A percentile compares a stretch with the other conserved stretches of the same genome.
These are phyloP conservation scores for Boletus insuetus DNA, from an alignment of 768 basidiomycete genomes.

Conservation along the genomic window DNA sequence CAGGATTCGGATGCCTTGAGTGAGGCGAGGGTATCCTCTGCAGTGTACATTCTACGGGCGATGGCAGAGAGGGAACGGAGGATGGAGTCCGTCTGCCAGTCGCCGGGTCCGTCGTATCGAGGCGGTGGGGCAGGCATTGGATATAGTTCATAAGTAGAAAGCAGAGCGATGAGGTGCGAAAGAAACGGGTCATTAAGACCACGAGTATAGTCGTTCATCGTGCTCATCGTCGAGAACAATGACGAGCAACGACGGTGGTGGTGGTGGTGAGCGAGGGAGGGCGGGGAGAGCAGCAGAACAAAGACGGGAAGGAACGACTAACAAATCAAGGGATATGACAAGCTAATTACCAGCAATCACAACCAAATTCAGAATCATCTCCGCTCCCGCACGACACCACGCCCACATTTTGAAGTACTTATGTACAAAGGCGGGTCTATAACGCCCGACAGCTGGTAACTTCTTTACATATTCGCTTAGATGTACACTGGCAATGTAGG, in stretches of 20 bases:
- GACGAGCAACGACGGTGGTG: constrained; percentile 3
- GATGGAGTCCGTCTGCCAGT: constrained; percentile 60
- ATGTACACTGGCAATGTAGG: constrained; percentile 81
- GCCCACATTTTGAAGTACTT: no score
- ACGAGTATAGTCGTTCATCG: constrained; percentile 24
- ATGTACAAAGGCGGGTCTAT: neutral
- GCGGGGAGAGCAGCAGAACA: neutral
- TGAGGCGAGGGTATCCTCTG: constrained; percentile 45
- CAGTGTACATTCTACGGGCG: constrained; percentile 52
- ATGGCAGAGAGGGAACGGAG: constrained; percentile 49
- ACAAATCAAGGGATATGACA: constrained; percentile 1
- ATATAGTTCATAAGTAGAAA: constrained; percentile 59
- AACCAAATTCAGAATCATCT: constrained; percentile 16
- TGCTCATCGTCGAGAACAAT: constrained; percentile 33
- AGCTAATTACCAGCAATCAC: constrained; percentile 1
- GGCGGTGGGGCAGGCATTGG: constrained; percentile 50
- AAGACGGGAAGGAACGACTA: neutral
- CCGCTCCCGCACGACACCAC: constrained; percentile 9
- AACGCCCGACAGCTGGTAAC: neutral
- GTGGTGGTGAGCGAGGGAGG: constrained; percentile 9
- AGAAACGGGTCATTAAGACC: constrained; percentile 39
- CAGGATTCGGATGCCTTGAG: constrained; percentile 39
- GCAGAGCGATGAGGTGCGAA: constrained; percentile 53
- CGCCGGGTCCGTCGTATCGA: constrained; percentile 51
- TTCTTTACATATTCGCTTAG: constrained; percentile 4